These are phyloP conservation scores for Globisporangium abappressorium DNA, from an alignment of 352 stramenopile species.

Conservation along the genomic window DNA sequence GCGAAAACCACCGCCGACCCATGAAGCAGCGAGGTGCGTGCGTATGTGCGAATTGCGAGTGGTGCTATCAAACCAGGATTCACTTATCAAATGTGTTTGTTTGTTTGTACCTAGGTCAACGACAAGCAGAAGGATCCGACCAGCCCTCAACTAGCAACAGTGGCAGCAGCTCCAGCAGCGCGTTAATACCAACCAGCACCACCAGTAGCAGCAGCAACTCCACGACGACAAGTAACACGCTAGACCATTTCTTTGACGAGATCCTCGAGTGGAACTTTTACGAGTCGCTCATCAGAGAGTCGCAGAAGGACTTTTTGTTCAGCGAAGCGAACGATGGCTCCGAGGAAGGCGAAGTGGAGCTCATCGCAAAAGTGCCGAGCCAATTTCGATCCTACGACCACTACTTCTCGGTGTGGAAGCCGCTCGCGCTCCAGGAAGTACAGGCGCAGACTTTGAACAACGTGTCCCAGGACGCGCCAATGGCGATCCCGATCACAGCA, in stretches of 20 bases:
- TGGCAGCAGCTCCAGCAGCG: slow-evolving; percentile 19
- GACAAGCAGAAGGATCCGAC: slow-evolving; percentile 16
- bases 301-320: slow-evolving; percentile 47
- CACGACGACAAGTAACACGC: slow-evolving; percentile 45
- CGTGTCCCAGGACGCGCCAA: slow-evolving; percentile 61
- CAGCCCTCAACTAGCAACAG: slow-evolving; percentile 6
- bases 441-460: slow-evolving; percentile 82
- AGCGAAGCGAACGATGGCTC: slow-evolving; percentile 61
- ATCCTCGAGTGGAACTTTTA: slow-evolving; percentile 84
- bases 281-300: slow-evolving; percentile 54
- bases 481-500: slow-evolving; percentile 41
- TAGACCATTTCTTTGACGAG: slow-evolving; percentile 82
- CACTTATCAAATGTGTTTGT: not conserved
- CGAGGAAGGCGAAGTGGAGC: slow-evolving; percentile 64
- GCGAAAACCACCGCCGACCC: slow-evolving; percentile 65
- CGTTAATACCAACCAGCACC: not conserved
- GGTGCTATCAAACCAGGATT: not conserved
- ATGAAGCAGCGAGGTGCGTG: slow-evolving; percentile 47
- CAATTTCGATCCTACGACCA: slow-evolving; percentile 86
- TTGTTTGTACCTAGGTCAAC: slow-evolving; percentile 2
- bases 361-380: slow-evolving; percentile 67
- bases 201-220: slow-evolving; percentile 7
- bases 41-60: not conserved
- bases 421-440: slow-evolving; percentile 84
- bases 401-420: slow-evolving; percentile 89